Percentiles rank a stretch among this genome's conserved stretches.
phyloP scores from a whole-genome alignment of 176 grass and related monocot genomes.

The Phragmites australis region DNA sequence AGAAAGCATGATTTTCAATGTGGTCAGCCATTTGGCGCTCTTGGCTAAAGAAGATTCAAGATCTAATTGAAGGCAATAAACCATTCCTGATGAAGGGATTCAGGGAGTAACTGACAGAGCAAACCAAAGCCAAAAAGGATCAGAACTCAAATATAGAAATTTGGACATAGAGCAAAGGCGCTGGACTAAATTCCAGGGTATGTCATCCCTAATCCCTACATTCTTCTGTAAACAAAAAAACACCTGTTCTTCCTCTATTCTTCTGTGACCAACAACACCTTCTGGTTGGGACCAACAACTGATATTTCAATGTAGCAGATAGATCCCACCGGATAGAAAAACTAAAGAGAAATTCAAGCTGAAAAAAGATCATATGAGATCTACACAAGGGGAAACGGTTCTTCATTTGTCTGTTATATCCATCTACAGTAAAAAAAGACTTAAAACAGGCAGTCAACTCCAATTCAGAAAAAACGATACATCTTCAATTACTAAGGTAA shows the following conservation, averaged over 20 bases:
- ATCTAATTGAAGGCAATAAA: neutral
- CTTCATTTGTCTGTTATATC: neutral
- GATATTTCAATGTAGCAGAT: neutral
- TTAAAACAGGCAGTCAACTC: constrained; percentile 18
- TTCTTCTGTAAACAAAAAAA: constrained; percentile 2
- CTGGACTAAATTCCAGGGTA: neutral
- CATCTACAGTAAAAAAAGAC: neutral
- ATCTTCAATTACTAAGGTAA: neutral
- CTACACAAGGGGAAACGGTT: neutral
- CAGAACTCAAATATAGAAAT: neutral
- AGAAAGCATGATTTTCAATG: neutral
- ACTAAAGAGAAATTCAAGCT: constrained; percentile 1
- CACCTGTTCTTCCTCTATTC: neutral
- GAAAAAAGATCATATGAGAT: constrained; percentile 28
- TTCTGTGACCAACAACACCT: constrained; percentile 3
- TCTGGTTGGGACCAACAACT: neutral
- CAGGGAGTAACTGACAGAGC: neutral
- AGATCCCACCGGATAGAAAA: neutral
- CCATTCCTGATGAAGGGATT: neutral
- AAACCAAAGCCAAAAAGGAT: neutral
- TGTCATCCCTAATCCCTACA: neutral
- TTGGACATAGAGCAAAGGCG: neutral
- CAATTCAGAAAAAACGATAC: constrained; percentile 26
- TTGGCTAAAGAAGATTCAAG: neutral
- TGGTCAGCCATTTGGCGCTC: neutral